phyloP scores from a whole-genome alignment of 805 yeast genomes.

The Trichomonascus vanleenenianus region DNA sequence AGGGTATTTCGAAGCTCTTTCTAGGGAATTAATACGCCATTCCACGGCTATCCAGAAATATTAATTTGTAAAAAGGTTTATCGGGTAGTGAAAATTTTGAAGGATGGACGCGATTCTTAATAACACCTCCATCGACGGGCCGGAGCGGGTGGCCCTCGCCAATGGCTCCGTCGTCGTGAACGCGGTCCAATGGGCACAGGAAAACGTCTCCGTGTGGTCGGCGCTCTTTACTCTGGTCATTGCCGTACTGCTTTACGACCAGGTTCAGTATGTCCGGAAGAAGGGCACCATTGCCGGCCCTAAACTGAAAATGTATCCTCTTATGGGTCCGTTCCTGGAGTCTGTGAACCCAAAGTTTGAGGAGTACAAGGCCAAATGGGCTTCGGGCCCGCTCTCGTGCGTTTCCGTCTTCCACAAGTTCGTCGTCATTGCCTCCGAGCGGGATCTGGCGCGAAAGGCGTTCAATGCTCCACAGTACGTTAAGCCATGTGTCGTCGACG shows the following conservation, averaged over 20 bases:
- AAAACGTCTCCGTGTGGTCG: conserved; percentile 15
- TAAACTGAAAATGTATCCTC: conserved; percentile 77
- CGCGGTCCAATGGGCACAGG: conserved; percentile 4
- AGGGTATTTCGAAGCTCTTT: too few species aligned
- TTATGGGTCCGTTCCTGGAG: conserved; percentile 94
- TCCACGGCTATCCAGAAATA: too few species aligned
- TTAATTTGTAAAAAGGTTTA: too few species aligned
- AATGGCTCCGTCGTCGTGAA: conserved; percentile 3
- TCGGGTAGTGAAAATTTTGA: too few species aligned
- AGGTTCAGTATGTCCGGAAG: conserved; percentile 61
- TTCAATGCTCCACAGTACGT: conserved; percentile 79
- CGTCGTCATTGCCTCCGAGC: conserved; percentile 84
- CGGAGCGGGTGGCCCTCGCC: not conserved
- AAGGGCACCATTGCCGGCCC: conserved; percentile 95
- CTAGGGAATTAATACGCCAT: too few species aligned
- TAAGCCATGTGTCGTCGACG: conserved; percentile 97
- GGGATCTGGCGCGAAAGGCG: conserved; percentile 84
- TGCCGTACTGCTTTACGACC: conserved; percentile 27
- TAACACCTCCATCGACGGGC: not conserved
- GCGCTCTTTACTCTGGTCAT: conserved; percentile 15
- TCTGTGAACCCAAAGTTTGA: conserved; percentile 92
- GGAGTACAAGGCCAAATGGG: conserved; percentile 90
- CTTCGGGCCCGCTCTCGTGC: conserved; percentile 88
- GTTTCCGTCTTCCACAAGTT: conserved; percentile 97
- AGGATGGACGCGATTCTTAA: not conserved